Percentiles rank a stretch among this genome's conserved stretches.
These are phyloP conservation scores for Blastobotrys terrestris DNA, from an alignment of 805 yeast genomes.

Conservation along the genomic window DNA sequence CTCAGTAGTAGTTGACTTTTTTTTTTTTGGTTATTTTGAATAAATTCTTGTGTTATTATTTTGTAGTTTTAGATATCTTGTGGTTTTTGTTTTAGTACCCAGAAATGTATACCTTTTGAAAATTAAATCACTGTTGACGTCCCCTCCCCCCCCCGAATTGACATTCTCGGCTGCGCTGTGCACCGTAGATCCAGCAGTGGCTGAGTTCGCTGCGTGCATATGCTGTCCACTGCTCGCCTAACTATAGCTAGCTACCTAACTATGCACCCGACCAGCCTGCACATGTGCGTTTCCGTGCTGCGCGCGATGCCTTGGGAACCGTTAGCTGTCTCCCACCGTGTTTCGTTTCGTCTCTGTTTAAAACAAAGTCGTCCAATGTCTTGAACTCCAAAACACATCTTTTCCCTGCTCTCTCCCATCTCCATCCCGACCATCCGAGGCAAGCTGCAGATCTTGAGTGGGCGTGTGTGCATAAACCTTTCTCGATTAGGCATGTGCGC, in stretches of 20 bases:
- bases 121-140: too few species aligned
- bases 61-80: constrained; percentile 1
- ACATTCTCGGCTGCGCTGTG: too few species aligned
- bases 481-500: not conserved
- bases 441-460: not conserved
- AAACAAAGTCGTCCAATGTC: not conserved
- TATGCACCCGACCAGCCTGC: not conserved
- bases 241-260: not conserved
- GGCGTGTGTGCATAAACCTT: not conserved
- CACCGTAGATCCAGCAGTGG: too few species aligned
- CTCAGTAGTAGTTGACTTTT: not conserved
- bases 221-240: not conserved
- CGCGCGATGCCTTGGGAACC: not conserved
- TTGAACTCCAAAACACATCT: not conserved
- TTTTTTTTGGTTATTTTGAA: not conserved
- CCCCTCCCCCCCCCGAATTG: too few species aligned
- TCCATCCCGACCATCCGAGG: not conserved
- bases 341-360: not conserved
- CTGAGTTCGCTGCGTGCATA: not conserved
- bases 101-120: not conserved
- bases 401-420: not conserved
- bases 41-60: not conserved
- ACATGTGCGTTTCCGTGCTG: too few species aligned
- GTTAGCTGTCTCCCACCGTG: not conserved
- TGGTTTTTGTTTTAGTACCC: not conserved